phyloP scores from a whole-genome alignment of 257 asterid species.

The Fraxinus anomala region DNA sequence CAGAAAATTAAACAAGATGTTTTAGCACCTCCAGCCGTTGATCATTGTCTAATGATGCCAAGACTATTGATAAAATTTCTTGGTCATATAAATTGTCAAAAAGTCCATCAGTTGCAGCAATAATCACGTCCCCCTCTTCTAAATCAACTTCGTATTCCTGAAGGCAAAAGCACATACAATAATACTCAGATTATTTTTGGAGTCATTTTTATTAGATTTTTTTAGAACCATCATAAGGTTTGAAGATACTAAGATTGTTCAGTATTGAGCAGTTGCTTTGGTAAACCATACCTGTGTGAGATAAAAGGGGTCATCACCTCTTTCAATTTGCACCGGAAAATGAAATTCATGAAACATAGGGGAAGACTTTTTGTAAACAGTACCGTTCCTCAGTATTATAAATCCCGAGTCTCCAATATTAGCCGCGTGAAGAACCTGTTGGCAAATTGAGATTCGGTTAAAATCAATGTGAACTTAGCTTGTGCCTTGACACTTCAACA shows the following conservation, averaged over 20 bases:
- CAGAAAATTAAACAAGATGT: background rate
- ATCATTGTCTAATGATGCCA: conserved; percentile 51
- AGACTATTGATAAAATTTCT: conserved; percentile 58
- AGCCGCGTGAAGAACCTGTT: conserved; percentile 71
- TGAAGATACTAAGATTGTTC: background rate
- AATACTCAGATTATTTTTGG: background rate
- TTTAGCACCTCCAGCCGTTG: conserved; percentile 53
- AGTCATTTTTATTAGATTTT: background rate
- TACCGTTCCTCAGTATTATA: conserved; percentile 60
- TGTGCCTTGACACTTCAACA: too few species aligned
- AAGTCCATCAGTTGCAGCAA: conserved; percentile 79
- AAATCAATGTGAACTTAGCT: background rate
- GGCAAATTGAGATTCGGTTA: conserved; percentile 13
- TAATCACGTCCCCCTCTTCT: conserved; percentile 66
- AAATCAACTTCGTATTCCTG: conserved; percentile 67
- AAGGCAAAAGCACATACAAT: conserved; percentile 14
- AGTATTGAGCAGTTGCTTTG: background rate
- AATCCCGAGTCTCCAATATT: conserved; percentile 90
- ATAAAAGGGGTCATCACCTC: conserved; percentile 58
- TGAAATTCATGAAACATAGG: conserved; percentile 72
- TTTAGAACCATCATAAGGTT: background rate
- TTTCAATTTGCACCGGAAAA: conserved; percentile 63
- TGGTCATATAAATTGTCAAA: conserved; percentile 74
- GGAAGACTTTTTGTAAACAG: conserved; percentile 56
- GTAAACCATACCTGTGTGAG: conserved; percentile 62